phyloP scores from a whole-genome alignment of 176 grass and related monocot genomes.

The Zea mays region Zm-B73-REFERENCE-NAM-5.0 NC_050096.1:75985001-75985500 shows the following conservation, averaged over 20 bases:
- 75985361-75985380: constrained; percentile 59
- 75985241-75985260: constrained; percentile 75
- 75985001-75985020: constrained; percentile 76
- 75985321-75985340: not conserved
- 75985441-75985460: constrained; percentile 76
- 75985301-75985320: constrained; percentile 38
- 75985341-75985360: constrained; percentile 51
- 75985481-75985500: constrained; percentile 69
- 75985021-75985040: constrained; percentile 60
- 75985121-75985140: constrained; percentile 46
- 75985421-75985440: constrained; percentile 71
- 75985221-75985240: constrained; percentile 91
- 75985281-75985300: constrained; percentile 63
- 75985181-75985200: constrained; percentile 51
- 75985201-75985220: constrained; percentile 68
- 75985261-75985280: constrained; percentile 62
- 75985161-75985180: constrained; percentile 49
- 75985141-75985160: not conserved
- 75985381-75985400: constrained; percentile 70
- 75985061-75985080: constrained; percentile 88
- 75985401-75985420: constrained; percentile 69
- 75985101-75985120: constrained; percentile 63
- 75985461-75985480: constrained; percentile 68
- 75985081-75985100: constrained; percentile 73
- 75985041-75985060: constrained; percentile 75